These are phyloP conservation scores for Sporothrix luriei DNA, from an alignment of 2,329 filamentous ascomycete species.

Conservation along the genomic window DNA sequence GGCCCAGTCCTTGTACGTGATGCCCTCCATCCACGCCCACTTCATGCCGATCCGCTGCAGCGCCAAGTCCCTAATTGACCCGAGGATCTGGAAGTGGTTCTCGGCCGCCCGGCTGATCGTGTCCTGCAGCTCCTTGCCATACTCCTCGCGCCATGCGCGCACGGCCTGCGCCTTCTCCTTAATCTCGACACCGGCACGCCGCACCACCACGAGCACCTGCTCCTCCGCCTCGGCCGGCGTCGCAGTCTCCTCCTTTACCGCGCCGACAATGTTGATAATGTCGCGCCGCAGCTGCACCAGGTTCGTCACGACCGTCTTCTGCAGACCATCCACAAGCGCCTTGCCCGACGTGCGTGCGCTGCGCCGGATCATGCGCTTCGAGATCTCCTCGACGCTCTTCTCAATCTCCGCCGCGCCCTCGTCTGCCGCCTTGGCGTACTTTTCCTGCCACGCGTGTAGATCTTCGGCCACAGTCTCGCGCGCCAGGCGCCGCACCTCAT, in stretches of 20 bases:
- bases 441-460: conserved; percentile 80
- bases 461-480: conserved; percentile 74
- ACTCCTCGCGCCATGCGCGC: conserved; percentile 73
- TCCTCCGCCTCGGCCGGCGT: conserved; percentile 46
- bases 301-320: conserved; percentile 66
- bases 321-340: conserved; percentile 67
- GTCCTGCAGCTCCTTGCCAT: conserved; percentile 67
- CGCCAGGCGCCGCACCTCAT: conserved; percentile 59
- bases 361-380: conserved; percentile 59
- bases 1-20: conserved; percentile 96
- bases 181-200: conserved; percentile 69
- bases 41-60: conserved; percentile 89
- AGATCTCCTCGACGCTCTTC: conserved; percentile 63
- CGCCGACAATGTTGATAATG: conserved; percentile 63
- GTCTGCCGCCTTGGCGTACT: conserved; percentile 82
- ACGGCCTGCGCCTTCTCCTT: conserved; percentile 77
- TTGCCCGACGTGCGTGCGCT: conserved; percentile 68
- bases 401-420: conserved; percentile 78
- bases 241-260: conserved; percentile 52
- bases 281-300: conserved; percentile 54
- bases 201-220: conserved; percentile 55
- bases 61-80: conserved; percentile 78
- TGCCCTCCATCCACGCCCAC: conserved; percentile 94
- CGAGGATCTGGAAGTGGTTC: conserved; percentile 78
- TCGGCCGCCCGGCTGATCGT: conserved; percentile 74